These are phyloP conservation scores for Euphorbia neoarborescens DNA, from an alignment of 441 rosid genomes.

Conservation along the genomic window DNA sequence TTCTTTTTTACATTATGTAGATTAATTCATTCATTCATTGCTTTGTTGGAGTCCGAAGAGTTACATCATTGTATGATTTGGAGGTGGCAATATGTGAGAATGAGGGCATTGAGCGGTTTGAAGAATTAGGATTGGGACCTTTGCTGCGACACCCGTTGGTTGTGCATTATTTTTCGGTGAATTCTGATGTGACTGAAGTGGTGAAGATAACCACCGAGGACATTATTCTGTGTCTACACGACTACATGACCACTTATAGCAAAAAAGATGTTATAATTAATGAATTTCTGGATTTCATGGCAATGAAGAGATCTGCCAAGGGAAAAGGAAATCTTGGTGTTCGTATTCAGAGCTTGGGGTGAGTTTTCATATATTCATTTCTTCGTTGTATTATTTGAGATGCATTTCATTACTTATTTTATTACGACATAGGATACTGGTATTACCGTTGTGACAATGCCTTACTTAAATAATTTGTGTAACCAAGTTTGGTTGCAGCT, in stretches of 20 bases:
- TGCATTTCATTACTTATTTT: neutral
- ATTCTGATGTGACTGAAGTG: conserved; percentile 34
- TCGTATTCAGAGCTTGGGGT: conserved; percentile 78
- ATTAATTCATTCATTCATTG: conserved; percentile 88
- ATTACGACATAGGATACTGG: neutral
- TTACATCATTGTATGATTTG: conserved; percentile 77
- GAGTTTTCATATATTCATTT: conserved; percentile 24
- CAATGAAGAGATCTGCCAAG: conserved; percentile 40
- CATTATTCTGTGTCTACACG: conserved; percentile 46
- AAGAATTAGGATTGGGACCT: conserved; percentile 79
- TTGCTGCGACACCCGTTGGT: conserved; percentile 65
- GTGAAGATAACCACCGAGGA: conserved; percentile 58
- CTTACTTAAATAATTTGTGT: neutral
- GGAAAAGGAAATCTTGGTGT: conserved; percentile 70
- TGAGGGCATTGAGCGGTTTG: conserved; percentile 62
- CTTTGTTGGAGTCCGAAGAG: conserved; percentile 65
- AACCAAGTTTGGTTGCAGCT: neutral
- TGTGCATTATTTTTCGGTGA: conserved; percentile 54
- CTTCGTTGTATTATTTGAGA: neutral
- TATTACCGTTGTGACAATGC: neutral
- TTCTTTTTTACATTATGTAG: conserved; percentile 30
- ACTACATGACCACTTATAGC: conserved; percentile 34
- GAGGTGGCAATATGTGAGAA: conserved; percentile 66
- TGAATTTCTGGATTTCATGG: conserved; percentile 64
- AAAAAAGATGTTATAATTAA: conserved; percentile 40